Evolutionary conservation across 2,329 filamentous ascomycete genomes (phyloP), one percentile per base, ranked within the genome.

Genomic region (Diplodia intermedia): DNA sequence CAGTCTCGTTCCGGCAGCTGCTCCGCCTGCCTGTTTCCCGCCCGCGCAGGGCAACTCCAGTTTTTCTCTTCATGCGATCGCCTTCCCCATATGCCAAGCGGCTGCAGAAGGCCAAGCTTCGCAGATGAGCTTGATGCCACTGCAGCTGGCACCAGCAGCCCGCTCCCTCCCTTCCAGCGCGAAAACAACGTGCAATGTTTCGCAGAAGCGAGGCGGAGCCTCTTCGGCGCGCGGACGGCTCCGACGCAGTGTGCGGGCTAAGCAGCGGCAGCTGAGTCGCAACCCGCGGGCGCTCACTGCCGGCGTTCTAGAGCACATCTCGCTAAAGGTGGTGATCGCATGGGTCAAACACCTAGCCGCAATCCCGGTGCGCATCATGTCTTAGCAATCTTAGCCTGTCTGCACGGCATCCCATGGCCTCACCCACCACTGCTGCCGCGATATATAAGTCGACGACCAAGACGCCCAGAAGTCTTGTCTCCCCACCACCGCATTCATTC

Each of bases 391-490:
- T 26, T 53, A 18, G 20, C 50, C 4, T 15, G 8, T 33, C 31
- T 33, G 5, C 31, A 33, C 31, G 23, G 4, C 11, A 14, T 26
- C 23, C 23, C 23, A 26, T 26, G 23, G 23, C 23, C 23, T 26
- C 11, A 49, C 20, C 11, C 43, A 49, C 9, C 7, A n/a, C 9
- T 2, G 9, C 43, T n/a, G 15, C 43, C 8, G 20, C 3, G 4
- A 6, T 61, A 61, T 61, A 61, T 40, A 61, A 29, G 38, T 18
- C 23, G 18, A n/a, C 4, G 12, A 12, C 12, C 18, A 47, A 40
- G 38, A 29, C 33, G n/a, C 38, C 15, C 12, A 43, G 23, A n/a
- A n/a, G 26, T 65, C 29, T 47, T 50, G 23, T 65, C 36, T 62
- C 8, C 20, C 23, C 50, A 23, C 18, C 52, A 54, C 31, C 38